A percentile compares a stretch with the other conserved stretches of the same genome.
Evolutionary conservation across 306 rosid species (phyloP).

Genomic region (Bauhinia variegata): DNA sequence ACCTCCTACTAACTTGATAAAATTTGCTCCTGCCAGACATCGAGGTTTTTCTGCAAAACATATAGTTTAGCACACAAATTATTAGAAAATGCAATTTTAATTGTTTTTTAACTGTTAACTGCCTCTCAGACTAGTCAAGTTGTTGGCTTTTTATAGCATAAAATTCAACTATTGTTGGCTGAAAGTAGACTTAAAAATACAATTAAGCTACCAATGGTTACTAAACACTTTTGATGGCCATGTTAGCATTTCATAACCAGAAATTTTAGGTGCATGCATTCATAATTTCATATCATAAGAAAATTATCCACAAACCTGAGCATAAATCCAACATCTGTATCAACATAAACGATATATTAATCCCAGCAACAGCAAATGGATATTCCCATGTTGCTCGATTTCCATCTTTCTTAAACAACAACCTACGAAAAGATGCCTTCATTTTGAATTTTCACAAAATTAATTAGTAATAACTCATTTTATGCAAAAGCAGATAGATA

Average conservation of each 20-base stretch:
- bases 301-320: conserved; percentile 56
- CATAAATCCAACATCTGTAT: conserved; percentile 84
- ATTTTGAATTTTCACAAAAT: conserved; percentile 67
- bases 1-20: conserved; percentile 87
- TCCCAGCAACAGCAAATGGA: conserved; percentile 97
- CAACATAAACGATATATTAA: conserved; percentile 86
- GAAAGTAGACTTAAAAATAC: too few species aligned
- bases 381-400: conserved; percentile 90
- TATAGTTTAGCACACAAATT: conserved; percentile 1
- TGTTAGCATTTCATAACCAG: too few species aligned
- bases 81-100: conserved; percentile 18
- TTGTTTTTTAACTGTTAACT: too few species aligned
- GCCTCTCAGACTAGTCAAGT: too few species aligned
- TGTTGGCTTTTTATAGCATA: too few species aligned
- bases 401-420: conserved; percentile 82
- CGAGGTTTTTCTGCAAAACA: conserved; percentile 70
- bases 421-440: conserved; percentile 94
- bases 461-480: conserved; percentile 63
- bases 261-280: not conserved
- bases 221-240: too few species aligned
- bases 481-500: conserved; percentile 22
- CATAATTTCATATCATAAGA: not conserved
- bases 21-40: conserved; percentile 81
- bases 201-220: too few species aligned
- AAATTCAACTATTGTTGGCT: too few species aligned